phyloP scores from a whole-genome alignment of 2,329 filamentous ascomycete species.

The Clonostachys rhizophaga region DNA sequence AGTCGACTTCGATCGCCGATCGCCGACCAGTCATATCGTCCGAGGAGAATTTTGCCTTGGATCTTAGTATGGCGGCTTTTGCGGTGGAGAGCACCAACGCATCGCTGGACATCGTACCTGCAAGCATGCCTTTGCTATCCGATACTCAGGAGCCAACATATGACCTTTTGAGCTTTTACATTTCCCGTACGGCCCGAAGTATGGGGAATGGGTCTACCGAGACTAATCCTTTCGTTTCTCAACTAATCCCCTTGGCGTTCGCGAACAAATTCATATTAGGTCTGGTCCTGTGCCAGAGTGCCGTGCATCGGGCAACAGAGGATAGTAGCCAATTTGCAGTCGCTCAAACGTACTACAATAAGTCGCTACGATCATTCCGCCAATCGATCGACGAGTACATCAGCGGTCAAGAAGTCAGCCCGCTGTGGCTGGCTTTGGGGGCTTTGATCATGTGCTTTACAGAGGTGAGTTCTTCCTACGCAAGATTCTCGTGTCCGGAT shows the following conservation, averaged over 20 bases:
- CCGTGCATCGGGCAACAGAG: constrained; percentile 11
- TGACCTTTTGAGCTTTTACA: constrained; percentile 29
- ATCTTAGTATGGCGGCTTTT: no score
- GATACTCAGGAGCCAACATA: constrained; percentile 7
- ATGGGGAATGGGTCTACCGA: constrained; percentile 32
- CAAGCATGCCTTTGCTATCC: neutral
- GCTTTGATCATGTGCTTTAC: constrained; percentile 32
- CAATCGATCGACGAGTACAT: constrained; percentile 11
- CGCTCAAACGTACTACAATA: constrained; percentile 12
- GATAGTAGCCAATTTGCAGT: constrained; percentile 3
- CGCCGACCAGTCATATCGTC: no score
- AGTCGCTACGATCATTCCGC: constrained; percentile 12
- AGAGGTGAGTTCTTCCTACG: constrained; percentile 18
- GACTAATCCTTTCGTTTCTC: constrained; percentile 27
- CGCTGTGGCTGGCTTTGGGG: constrained; percentile 23
- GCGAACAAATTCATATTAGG: constrained; percentile 26
- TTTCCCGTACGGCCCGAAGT: constrained; percentile 26
- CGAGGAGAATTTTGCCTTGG: no score
- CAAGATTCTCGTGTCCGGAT: no score
- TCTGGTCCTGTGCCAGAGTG: constrained; percentile 26
- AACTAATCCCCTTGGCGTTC: constrained; percentile 29
- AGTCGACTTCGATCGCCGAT: no score
- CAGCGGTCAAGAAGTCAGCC: constrained; percentile 6
- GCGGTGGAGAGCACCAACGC: no score
- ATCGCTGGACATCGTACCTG: neutral